These are phyloP conservation scores for Diaporthe vexans DNA, from an alignment of 2,329 filamentous ascomycete species.

Conservation along the genomic window DNA sequence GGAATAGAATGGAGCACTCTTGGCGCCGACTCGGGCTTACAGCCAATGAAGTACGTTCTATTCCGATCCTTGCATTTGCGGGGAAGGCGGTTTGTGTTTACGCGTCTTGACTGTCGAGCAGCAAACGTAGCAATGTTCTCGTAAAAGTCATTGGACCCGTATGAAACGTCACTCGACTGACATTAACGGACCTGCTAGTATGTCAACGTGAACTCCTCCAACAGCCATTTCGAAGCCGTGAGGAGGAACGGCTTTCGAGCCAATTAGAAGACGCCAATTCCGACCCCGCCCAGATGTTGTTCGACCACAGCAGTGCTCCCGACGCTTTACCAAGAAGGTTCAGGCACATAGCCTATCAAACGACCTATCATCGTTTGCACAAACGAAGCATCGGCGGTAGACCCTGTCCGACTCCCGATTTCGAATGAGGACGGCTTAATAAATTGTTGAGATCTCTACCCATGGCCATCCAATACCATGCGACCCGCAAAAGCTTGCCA, in stretches of 20 bases:
- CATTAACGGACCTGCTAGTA: too few relatives aligned
- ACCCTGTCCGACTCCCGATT: not conserved
- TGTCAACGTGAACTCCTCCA: too few relatives aligned
- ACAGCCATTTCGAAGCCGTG: too few relatives aligned
- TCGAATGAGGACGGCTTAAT: not conserved
- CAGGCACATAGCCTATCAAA: not conserved
- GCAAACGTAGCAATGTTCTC: too few relatives aligned
- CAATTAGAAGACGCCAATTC: not conserved
- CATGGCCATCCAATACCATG: not conserved
- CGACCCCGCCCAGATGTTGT: not conserved
- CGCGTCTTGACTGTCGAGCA: not conserved
- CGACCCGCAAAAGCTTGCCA: not conserved
- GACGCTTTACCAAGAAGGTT: not conserved
- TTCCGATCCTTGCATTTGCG: slow-evolving; percentile 25
- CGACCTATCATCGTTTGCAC: not conserved
- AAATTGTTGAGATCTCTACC: too few relatives aligned
- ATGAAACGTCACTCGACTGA: not conserved
- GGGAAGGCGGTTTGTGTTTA: not conserved
- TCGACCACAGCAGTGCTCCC: not conserved
- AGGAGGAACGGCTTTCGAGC: not conserved
- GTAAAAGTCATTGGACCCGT: too few relatives aligned
- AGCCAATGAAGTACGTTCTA: not conserved
- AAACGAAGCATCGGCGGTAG: not conserved
- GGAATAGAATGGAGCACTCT: not conserved
- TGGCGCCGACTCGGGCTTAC: not conserved